These are phyloP conservation scores for Euphorbia peplus DNA, from an alignment of 345 rosid genomes.

Conservation along the genomic window DNA sequence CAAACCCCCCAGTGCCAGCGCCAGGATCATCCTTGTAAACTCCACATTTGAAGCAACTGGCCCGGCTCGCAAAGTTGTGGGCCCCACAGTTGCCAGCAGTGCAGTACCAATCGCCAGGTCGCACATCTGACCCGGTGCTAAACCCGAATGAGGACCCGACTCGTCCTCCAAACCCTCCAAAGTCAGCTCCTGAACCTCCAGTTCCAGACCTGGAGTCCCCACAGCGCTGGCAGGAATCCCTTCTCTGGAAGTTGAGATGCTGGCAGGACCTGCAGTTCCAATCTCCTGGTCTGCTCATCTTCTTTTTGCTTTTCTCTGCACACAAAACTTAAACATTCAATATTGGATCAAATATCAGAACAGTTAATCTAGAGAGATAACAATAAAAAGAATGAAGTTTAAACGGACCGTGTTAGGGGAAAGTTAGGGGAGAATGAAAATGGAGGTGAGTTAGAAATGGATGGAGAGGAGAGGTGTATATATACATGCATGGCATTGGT, in stretches of 20 bases:
- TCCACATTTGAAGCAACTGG: conserved; percentile 93
- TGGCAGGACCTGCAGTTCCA: conserved; percentile 93
- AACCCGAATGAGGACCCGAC: conserved; percentile 61
- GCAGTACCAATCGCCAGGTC: conserved; percentile 99
- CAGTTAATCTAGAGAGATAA: neutral
- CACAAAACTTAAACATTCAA: neutral
- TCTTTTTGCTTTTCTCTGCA: conserved; percentile 8
- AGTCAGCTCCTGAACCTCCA: conserved; percentile 40
- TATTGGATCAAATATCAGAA: neutral
- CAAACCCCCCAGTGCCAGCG: conserved; percentile 29
- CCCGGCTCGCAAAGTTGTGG: conserved; percentile 92
- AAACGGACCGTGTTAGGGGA: conserved; percentile 13
- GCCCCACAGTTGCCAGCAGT: conserved; percentile 76
- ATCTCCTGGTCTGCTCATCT: conserved; percentile 82
- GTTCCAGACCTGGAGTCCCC: conserved; percentile 34
- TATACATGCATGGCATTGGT: no score
- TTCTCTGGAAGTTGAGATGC: conserved; percentile 81
- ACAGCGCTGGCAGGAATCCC: conserved; percentile 84
- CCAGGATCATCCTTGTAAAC: conserved; percentile 62
- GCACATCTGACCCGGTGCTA: conserved; percentile 75
- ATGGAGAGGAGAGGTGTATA: neutral
- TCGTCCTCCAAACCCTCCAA: conserved; percentile 48
- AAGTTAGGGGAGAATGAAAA: neutral
- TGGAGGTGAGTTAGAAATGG: neutral
- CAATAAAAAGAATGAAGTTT: conserved; percentile 24